phyloP scores from a whole-genome alignment of 1,139 yeast species.

The Magnusiomyces suaveolens region DNA sequence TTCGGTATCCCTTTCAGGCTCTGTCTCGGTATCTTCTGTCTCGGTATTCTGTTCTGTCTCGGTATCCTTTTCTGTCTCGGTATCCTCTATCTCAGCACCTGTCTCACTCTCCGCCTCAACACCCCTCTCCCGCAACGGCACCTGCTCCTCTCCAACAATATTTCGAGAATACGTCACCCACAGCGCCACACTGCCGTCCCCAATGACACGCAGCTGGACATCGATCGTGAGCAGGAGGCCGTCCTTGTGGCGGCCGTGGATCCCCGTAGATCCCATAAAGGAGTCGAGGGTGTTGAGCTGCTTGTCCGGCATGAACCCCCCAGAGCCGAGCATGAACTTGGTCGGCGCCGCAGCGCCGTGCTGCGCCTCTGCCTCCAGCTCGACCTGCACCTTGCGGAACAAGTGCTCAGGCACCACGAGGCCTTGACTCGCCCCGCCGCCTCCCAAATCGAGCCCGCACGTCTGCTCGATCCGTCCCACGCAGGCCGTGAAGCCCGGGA shows the following conservation, averaged over 20 bases:
- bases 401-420: slow-evolving; percentile 82
- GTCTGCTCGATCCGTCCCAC: slow-evolving; percentile 40
- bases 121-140: too few relatives aligned
- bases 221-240: slow-evolving; percentile 60
- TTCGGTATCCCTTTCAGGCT: too few relatives aligned
- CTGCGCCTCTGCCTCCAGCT: not conserved
- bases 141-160: too few relatives aligned
- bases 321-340: not conserved
- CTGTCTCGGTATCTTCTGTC: too few relatives aligned
- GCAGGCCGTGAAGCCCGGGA: slow-evolving; percentile 57
- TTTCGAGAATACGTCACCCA: slow-evolving; percentile 78
- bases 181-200: slow-evolving; percentile 48
- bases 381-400: slow-evolving; percentile 50
- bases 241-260: slow-evolving; percentile 61
- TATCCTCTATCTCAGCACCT: too few relatives aligned
- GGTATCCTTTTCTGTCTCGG: too few relatives aligned
- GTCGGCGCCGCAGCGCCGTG: not conserved
- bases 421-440: slow-evolving; percentile 35
- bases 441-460: slow-evolving; percentile 18
- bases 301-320: slow-evolving; percentile 2
- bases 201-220: slow-evolving; percentile 67
- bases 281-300: slow-evolving; percentile 15
- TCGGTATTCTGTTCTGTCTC: too few relatives aligned
- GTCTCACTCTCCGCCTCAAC: too few relatives aligned
- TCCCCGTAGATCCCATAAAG: slow-evolving; percentile 36